Evolutionary conservation across 2,329 filamentous ascomycete species (phyloP).

Genomic region (Colletotrichum trifolii): DNA sequence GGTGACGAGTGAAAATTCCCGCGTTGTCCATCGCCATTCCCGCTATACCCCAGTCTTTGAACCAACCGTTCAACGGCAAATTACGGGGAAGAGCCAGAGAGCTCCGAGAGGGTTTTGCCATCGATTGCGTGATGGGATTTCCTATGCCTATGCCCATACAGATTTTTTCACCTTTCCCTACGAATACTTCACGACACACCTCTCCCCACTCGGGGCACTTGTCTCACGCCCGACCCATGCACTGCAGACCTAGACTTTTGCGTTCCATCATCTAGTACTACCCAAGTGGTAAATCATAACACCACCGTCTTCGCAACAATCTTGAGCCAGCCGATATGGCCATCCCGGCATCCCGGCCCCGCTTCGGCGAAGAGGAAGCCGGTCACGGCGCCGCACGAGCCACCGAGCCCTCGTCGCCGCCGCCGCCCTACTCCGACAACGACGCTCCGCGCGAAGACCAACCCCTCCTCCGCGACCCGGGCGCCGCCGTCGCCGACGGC

Average conservation of each 20-base stretch:
- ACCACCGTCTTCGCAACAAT: neutral
- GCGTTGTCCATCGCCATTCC: conserved; percentile 17
- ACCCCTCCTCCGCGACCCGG: conserved; percentile 40
- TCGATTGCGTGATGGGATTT: conserved; percentile 9
- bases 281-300: neutral
- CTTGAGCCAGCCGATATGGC: neutral
- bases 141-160: no score
- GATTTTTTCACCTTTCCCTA: no score
- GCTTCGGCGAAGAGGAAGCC: conserved; percentile 22
- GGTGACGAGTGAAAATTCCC: neutral
- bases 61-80: neutral
- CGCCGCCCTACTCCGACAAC: conserved; percentile 15
- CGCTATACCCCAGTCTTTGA: conserved; percentile 11
- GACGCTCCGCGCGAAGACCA: conserved; percentile 37
- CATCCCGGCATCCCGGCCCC: conserved; percentile 7
- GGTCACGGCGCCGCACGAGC: conserved; percentile 11
- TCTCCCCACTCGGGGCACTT: conserved; percentile 2
- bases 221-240: neutral
- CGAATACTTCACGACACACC: no score
- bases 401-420: conserved; percentile 8
- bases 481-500: conserved; percentile 14
- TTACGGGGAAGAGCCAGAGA: conserved; percentile 8
- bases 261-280: neutral
- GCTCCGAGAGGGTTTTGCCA: neutral
- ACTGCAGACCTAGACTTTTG: neutral